Evolutionary conservation across 345 rosid genomes (phyloP).

Genomic region (Leavenworthia alabamica): DNA sequence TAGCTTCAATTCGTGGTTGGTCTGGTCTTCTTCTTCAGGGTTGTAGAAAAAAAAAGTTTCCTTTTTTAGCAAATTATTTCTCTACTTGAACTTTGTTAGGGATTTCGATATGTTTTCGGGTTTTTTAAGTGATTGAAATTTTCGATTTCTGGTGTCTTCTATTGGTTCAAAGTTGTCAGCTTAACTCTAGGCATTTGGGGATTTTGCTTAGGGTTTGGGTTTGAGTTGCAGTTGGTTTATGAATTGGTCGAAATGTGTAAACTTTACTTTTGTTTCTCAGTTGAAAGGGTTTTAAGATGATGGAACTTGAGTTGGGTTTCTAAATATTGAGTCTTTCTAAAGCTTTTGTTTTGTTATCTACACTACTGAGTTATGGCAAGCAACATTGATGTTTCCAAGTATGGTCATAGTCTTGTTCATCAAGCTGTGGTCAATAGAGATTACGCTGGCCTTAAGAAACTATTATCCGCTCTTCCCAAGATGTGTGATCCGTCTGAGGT

Average conservation of each 20-base stretch:
- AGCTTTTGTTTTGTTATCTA: conserved; percentile 6
- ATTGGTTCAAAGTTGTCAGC: not conserved
- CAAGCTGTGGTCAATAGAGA: conserved; percentile 67
- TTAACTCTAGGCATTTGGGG: conserved; percentile 6
- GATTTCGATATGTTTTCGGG: conserved; percentile 1
- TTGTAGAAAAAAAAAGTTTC: not conserved
- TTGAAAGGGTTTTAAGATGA: conserved; percentile 9
- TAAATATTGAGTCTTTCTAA: too few relatives aligned
- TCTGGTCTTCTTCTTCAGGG: conserved; percentile 16
- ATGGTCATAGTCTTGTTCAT: conserved; percentile 83
- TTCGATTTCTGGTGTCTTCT: not conserved
- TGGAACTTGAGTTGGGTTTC: not conserved
- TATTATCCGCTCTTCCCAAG: conserved; percentile 66
- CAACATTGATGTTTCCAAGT: conserved; percentile 67
- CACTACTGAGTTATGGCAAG: conserved; percentile 61
- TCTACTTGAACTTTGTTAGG: not conserved
- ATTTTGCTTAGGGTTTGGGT: conserved; percentile 8
- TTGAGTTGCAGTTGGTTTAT: conserved; percentile 6
- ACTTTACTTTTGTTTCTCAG: not conserved
- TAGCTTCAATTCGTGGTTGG: conserved; percentile 13
- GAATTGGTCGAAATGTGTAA: too few relatives aligned
- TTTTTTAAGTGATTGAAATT: not conserved
- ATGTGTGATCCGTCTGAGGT: conserved; percentile 68
- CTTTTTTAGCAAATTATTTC: conserved; percentile 7
- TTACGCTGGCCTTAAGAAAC: conserved; percentile 60